Evolutionary conservation across 495 filamentous ascomycete species (phyloP), one percentile per base, ranked within the genome.

Genomic region (Penicillium macrosclerotiorum): DNA sequence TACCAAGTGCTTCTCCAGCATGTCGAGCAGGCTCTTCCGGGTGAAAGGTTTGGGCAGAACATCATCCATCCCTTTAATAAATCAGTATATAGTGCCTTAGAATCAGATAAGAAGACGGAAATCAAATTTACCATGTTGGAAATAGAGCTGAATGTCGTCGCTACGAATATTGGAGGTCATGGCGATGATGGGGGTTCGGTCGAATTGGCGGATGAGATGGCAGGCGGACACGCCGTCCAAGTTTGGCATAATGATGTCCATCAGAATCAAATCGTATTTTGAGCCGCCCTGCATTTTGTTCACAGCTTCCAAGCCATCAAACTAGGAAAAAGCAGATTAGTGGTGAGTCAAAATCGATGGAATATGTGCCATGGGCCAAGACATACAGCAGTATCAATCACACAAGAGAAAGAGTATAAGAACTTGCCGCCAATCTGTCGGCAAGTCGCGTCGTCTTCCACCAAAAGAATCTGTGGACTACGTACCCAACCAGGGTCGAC

Each of bases 161-260:
- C 89, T 90, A 32, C 94, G 83, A 47, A 97, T 97, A 56, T 97
- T 98, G 14, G 93, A 96, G 19, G 93, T 97, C 93, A 98, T 96
- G 38, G 93, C 94, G 48, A 98, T 89, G 55, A 97, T 93, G 11
- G 93, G 93, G 13, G 89, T 90, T 16, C 81, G 76, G 51, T 92
- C 83, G 53, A 91, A 88, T 63, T 96, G 88, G 43, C 94, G 85
- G 51, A 98, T 96, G 45, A 95, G 82, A 59, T 90, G 88, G 36
- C 90, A 95, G 18, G 93, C 93, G 8, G 90, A 95, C 22, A 96
- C 90, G 37, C 93, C 93, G 60, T 97, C 93, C 13, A 98, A 74
- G 57, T 92, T 85, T 12, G 93, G 93, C 92, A 98, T 96, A 48
- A 97, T 95, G 54, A 98, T 97, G 69, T 97, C 94, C 93, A 98